Base-by-base conservation (phyloP, 306 rosid genomes). In the Prunus campanulata region DNA sequence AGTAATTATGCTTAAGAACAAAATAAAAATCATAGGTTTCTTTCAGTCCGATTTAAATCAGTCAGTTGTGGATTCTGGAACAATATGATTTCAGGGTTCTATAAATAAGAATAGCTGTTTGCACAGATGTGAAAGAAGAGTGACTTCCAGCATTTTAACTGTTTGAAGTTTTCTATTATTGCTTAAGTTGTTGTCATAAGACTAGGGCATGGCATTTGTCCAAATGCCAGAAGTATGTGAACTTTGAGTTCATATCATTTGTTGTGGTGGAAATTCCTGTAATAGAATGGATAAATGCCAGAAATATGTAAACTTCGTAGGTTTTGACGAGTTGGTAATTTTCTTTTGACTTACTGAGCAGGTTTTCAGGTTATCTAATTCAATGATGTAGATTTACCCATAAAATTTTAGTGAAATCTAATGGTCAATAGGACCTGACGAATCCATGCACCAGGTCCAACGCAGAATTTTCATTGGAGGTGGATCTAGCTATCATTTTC, bases 361-460 rank as follows among this genome's bases (percentile, higher is more conserved):
- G 1, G 7, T 32, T 32, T 32, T 32, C 1, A 32, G 1, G 1
- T 32, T 32, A 32, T 32, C 39, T 0, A 0, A 32, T 1, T 32
- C 39, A 32, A 32, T 32, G 1, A 0, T 32, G 39, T 32, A 5
- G 6, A 32, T 32, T 32, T 32, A 1, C 39, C 6, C 7, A 32
- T 5, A 0, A 32, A 32, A 32, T 32, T 32, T 32, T 32, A 32
- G 39, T 0, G 6, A 32, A 32, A 32, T 32, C 0, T 32, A 5
- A 32, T 6, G 1, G 0, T 1, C 0, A 32, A 32, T 32, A 32
- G 0, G 6, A 32, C 1, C 7, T 32, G 7, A 0, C 1, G 39
- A 32, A 32, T 32, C 7, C 1, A 32, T 32, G 39, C 39, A 32
- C 39, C 7, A 32, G 1, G 7, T 32, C 39, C 39, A 32, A 6